Evolutionary conservation across 352 stramenopile species (phyloP), one percentile per base, ranked within the genome.

Genomic region (Pythium oligandrum): DNA sequence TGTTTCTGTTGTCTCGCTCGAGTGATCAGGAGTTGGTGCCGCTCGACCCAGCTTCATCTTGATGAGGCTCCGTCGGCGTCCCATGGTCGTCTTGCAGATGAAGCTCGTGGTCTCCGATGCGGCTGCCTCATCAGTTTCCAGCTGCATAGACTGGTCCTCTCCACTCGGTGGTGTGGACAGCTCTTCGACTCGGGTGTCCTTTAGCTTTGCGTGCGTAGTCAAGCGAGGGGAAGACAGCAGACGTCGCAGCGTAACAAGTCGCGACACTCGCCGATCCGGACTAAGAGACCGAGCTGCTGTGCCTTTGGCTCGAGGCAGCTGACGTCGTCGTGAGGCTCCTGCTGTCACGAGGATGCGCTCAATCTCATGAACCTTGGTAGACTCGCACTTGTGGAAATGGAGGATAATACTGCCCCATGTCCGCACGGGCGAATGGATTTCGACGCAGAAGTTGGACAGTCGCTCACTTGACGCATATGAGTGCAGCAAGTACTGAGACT

Each of bases 371-470:
- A 71, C 61, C 48, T 71, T 75, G 48, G 61, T 61, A 0, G 71
- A 53, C n/a, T 68, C 64, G 7, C 72, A 82, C 33, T 68, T 68
- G 58, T 92, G 79, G 44, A 84, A 90, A 51, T 92, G 79, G 37
- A 92, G 57, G 49, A 92, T 84, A 33, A 89, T 61, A 40, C 75
- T 58, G 86, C 81, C 81, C 78, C 78, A 90, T 4, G 64, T 64
- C 46, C 81, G 64, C 44, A 73, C 71, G 0, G 76, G 76, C 4
- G 78, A 86, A 44, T 63, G 70, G 30, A 92, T 49, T 52, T 92
- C 81, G 54, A 89, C 76, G 62, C 78, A 92, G 37, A 86, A 84
- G 59, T 92, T 92, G 30, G 65, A 80, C 2, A 77, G 64, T 48
- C 70, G 48, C 6, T 78, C 73, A 3, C 72, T 82, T 3, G 75